Evolutionary conservation across 176 grass and related monocot genomes (phyloP).

Genomic region (Puya raimondii): DNA sequence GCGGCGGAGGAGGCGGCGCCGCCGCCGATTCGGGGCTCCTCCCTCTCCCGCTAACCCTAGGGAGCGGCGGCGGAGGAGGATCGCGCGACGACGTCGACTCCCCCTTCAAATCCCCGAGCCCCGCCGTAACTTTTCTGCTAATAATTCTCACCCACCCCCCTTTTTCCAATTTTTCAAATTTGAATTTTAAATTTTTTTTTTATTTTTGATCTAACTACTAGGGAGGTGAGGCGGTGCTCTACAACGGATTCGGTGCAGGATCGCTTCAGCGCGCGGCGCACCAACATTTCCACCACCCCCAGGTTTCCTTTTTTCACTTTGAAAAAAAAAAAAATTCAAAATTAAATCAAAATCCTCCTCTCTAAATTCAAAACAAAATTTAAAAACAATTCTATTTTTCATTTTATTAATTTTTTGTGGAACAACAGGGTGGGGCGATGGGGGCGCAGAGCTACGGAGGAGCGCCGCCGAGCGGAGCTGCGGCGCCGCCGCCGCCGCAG

Average conservation of each 20-base stretch:
- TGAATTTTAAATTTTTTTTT: neutral
- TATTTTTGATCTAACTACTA: slow-evolving; percentile 4
- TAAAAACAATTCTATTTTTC: no score
- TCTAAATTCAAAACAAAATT: neutral
- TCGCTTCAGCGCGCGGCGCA: neutral
- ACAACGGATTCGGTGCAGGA: slow-evolving; percentile 31
- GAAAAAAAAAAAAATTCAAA: no score
- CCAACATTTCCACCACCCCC: neutral
- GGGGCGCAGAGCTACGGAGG: slow-evolving; percentile 57
- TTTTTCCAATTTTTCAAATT: neutral
- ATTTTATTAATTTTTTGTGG: no score
- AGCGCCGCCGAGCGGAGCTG: slow-evolving; percentile 27
- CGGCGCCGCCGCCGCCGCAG: slow-evolving; percentile 1
- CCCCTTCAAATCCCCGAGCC: slow-evolving; percentile 64
- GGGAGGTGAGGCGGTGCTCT: slow-evolving; percentile 29
- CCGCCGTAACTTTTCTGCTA: slow-evolving; percentile 28
- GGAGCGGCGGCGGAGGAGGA: slow-evolving; percentile 23
- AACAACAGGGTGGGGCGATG: slow-evolving; percentile 11
- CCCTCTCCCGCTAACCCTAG: slow-evolving; percentile 17
- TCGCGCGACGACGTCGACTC: slow-evolving; percentile 26
- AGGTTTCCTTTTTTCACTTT: neutral
- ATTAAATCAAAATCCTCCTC: neutral
- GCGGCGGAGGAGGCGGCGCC: slow-evolving; percentile 19
- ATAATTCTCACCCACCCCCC: neutral
- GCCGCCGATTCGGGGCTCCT: slow-evolving; percentile 20